A percentile compares a stretch with the other conserved stretches of the same genome.
These are phyloP conservation scores for Raffaelea albimanens DNA, from an alignment of 2,329 filamentous ascomycete genomes.

Conservation along the genomic window DNA sequence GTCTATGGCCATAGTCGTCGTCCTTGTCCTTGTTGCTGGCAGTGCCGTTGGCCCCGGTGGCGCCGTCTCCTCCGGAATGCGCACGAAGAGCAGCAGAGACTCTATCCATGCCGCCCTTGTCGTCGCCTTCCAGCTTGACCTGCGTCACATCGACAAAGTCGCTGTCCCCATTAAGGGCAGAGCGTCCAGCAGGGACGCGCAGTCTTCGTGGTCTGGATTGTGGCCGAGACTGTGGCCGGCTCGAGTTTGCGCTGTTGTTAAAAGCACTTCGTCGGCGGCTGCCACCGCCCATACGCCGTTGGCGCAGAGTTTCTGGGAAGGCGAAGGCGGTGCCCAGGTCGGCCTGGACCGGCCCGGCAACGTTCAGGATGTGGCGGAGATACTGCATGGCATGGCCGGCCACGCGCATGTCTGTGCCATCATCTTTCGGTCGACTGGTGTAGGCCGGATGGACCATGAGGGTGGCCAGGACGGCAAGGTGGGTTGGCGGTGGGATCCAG, in stretches of 20 bases:
- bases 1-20: constrained; percentile 17
- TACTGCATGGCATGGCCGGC: constrained; percentile 60
- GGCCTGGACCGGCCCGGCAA: constrained; percentile 62
- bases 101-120: not conserved
- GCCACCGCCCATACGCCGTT: not conserved
- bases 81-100: not conserved
- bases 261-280: not conserved
- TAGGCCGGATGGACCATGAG: constrained; percentile 72
- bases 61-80: constrained; percentile 9
- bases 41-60: constrained; percentile 23
- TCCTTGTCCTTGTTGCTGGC: constrained; percentile 23
- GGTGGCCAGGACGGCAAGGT: constrained; percentile 70
- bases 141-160: constrained; percentile 9
- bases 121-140: constrained; percentile 1
- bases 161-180: constrained; percentile 14
- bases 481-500: constrained; percentile 58
- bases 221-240: too few species aligned
- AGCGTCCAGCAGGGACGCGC: constrained; percentile 8
- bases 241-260: too few species aligned
- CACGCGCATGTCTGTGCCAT: constrained; percentile 48
- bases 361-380: constrained; percentile 54
- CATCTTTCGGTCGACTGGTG: constrained; percentile 60
- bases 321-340: constrained; percentile 62
- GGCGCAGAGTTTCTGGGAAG: constrained; percentile 35
- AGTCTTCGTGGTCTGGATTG: too few species aligned